A percentile compares a stretch with the other conserved stretches of the same genome.
Evolutionary conservation across 768 basidiomycete species (phyloP).

Genomic region (Mycena galopus): DNA sequence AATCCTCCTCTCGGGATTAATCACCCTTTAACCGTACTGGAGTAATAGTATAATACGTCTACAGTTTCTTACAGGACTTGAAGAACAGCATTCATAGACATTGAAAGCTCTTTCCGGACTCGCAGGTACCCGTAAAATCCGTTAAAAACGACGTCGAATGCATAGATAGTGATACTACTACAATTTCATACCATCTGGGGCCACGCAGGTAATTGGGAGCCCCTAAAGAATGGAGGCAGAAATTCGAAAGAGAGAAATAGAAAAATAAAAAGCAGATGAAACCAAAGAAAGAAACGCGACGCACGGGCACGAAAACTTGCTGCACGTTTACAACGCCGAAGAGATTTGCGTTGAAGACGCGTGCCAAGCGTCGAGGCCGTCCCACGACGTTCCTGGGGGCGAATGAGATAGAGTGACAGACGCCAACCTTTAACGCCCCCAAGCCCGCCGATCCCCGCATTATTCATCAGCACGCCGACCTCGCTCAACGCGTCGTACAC

Average conservation of each 20-base stretch:
- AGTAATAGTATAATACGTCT: no score
- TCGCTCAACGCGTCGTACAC: constrained; percentile 93
- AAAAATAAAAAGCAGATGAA: background rate
- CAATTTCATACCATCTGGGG: no score
- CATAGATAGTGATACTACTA: no score
- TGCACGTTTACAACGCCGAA: constrained; percentile 88
- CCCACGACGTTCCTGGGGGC: constrained; percentile 73
- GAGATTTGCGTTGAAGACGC: constrained; percentile 80
- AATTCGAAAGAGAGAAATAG: background rate
- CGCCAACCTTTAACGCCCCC: constrained; percentile 32
- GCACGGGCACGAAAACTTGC: constrained; percentile 83
- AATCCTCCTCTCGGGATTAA: no score
- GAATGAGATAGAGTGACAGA: background rate
- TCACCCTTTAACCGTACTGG: no score
- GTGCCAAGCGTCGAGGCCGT: constrained; percentile 79
- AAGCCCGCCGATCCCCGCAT: constrained; percentile 73
- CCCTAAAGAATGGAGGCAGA: no score
- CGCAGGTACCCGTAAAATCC: no score
- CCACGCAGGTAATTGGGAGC: no score
- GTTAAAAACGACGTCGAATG: no score
- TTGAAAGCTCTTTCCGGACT: no score
- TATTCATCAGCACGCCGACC: constrained; percentile 91
- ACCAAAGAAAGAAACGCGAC: constrained; percentile 46
- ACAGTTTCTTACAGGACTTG: no score
- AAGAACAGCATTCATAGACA: no score